phyloP scores from a whole-genome alignment of 805 yeast species.

The Maudiozyma turicensis region DNA sequence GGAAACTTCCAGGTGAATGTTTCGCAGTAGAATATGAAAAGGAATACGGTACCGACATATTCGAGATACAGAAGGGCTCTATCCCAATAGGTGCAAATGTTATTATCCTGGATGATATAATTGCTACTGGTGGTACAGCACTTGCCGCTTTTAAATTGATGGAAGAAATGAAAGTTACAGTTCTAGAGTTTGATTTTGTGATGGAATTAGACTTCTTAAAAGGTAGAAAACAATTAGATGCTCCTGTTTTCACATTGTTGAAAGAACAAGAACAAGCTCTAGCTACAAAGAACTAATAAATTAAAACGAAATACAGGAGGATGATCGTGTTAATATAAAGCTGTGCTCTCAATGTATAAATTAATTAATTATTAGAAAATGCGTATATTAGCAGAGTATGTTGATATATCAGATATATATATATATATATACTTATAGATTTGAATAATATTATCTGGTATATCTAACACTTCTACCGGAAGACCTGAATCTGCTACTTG shows the following conservation, averaged over 20 bases:
- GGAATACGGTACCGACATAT: conserved; percentile 85
- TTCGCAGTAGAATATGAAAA: conserved; percentile 63
- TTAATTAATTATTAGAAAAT: neutral
- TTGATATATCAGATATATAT: neutral
- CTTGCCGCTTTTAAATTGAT: conserved; percentile 83
- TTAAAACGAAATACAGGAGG: neutral
- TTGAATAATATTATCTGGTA: conserved; percentile 13
- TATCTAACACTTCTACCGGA: conserved; percentile 16
- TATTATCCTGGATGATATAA: conserved; percentile 83
- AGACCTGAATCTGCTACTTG: conserved; percentile 18
- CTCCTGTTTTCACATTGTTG: conserved; percentile 81
- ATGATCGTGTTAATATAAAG: neutral
- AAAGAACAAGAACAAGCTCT: conserved; percentile 62
- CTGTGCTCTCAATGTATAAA: no score
- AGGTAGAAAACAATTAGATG: conserved; percentile 77
- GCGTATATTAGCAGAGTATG: neutral
- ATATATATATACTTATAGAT: neutral
- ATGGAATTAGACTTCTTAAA: conserved; percentile 90
- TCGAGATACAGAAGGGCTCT: conserved; percentile 78
- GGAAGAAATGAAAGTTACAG: conserved; percentile 50
- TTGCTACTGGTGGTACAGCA: conserved; percentile 97
- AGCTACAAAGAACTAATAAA: conserved; percentile 6
- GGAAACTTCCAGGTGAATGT: conserved; percentile 85
- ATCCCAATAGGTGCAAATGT: conserved; percentile 75
- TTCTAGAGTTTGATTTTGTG: conserved; percentile 74